Evolutionary conservation across 2,329 filamentous ascomycete genomes (phyloP).

Genomic region (Aureobasidium zeae): DNA sequence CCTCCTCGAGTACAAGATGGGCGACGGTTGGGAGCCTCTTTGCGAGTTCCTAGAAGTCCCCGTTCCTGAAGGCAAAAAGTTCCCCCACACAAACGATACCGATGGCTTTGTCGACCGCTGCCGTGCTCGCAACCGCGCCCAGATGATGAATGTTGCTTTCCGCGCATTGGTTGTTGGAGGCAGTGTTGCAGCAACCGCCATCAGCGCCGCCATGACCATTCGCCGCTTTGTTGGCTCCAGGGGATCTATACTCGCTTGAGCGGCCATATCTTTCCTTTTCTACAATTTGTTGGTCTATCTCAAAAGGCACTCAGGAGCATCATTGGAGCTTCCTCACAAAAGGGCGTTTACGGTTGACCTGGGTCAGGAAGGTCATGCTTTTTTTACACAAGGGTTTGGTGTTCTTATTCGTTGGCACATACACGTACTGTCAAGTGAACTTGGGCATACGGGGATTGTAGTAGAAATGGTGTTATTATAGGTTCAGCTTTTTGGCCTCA

Average conservation of each 20-base stretch:
- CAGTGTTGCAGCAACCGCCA: conserved; percentile 36
- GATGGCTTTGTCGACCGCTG: conserved; percentile 48
- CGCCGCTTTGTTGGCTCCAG: conserved; percentile 26
- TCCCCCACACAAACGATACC: conserved; percentile 46
- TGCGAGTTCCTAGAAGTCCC: conserved; percentile 47
- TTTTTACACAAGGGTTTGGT: not conserved
- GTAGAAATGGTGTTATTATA: conserved; percentile 3
- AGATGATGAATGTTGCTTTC: conserved; percentile 47
- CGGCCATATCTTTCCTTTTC: not conserved
- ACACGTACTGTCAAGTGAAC: conserved; percentile 1
- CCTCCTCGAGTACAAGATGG: conserved; percentile 46
- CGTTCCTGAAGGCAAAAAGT: conserved; percentile 39
- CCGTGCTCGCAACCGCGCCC: conserved; percentile 43
- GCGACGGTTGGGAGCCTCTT: conserved; percentile 46
- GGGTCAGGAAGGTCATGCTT: not conserved
- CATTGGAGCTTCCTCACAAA: conserved; percentile 6
- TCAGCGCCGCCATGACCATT: conserved; percentile 29
- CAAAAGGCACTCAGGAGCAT: not conserved
- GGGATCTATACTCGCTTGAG: conserved; percentile 17
- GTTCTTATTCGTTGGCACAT: not conserved
- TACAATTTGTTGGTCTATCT: not conserved
- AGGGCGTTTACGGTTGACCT: conserved; percentile 1
- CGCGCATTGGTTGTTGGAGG: conserved; percentile 43
- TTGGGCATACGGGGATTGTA: not conserved
- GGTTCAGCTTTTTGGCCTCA: conserved; percentile 1